A percentile compares a stretch with the other conserved stretches of the same genome.
Conservation (phyloP, 495 filamentous ascomycete species). For the Bacidia rubella region DNA sequence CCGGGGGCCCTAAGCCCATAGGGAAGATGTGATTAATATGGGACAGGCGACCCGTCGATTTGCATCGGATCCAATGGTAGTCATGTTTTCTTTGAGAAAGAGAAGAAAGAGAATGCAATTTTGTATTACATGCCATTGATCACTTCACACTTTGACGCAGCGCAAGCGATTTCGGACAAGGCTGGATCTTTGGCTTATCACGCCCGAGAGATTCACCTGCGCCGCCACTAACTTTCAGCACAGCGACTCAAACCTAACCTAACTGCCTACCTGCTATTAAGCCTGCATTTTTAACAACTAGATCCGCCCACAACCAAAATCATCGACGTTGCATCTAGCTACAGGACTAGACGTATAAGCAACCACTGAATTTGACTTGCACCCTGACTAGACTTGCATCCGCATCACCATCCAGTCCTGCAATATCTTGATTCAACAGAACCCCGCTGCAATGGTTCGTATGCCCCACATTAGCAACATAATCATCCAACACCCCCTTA, state of each 20-base stretch:
- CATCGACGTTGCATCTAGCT: not conserved
- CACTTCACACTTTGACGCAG: too few relatives aligned
- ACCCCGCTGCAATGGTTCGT: not conserved
- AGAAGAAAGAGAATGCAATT: too few relatives aligned
- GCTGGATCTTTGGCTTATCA: too few relatives aligned
- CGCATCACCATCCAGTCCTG: not conserved
- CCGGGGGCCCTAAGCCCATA: too few relatives aligned
- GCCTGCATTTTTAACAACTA: not conserved
- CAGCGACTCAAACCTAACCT: not conserved
- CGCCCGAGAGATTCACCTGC: too few relatives aligned
- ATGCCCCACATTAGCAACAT: not conserved
- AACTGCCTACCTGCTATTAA: not conserved
- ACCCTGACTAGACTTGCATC: not conserved
- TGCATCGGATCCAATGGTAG: too few relatives aligned
- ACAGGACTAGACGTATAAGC: not conserved
- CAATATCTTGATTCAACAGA: not conserved
- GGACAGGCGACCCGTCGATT: too few relatives aligned
- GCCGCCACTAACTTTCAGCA: too few relatives aligned
- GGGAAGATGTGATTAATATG: too few relatives aligned
- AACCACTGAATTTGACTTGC: not conserved
- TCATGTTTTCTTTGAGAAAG: too few relatives aligned
- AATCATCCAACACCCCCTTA: not conserved
- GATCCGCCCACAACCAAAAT: not conserved
- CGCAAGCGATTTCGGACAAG: too few relatives aligned
- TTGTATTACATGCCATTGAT: too few relatives aligned